Base-by-base conservation (phyloP, 176 grass and related monocot genomes). In the Cocos nucifera region DNA sequence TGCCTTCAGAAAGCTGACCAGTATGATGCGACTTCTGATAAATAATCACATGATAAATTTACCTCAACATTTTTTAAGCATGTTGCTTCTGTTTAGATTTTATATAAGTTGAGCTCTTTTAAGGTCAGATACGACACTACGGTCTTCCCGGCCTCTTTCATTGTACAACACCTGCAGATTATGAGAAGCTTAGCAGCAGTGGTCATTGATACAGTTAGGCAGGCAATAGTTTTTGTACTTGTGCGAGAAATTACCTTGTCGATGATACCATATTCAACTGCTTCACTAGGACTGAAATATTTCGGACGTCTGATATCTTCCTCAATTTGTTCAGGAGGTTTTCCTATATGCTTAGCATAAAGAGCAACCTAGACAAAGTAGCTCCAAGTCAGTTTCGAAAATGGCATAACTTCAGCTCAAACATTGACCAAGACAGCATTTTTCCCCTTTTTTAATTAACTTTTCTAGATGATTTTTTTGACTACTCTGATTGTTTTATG, bases 231-330 rank as follows among this genome's bases (percentile, higher is more conserved):
- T 23, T 29, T 18, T 75, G 67, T 35, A 4, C 32, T 69, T 12
- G 10, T 25, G 12, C 3, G 24, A 20, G 14, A 44, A 44, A 54
- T 25, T 81, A 91, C 93, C 78, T 97, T 97, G 58, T 97, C 87
- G 17, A 97, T 97, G 54, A 97, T 83, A 17, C 92, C 87, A 10
- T 88, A 97, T 79, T 91, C 79, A 58, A 97, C 59, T 52, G 92
- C 92, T 76, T 97, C 84, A 8, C 78, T 77, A 4, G 92, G 92
- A 66, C 84, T 91, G 27, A 97, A 97, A 81, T 97, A 91, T 71
- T 97, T 97, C 2, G 93, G 93, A 19, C 73, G 81, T 26, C 69
- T 85, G 55, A 88, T 91, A 60, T 88, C 93, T 64, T 29, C 73
- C 30, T 83, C 93, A 10, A 91, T 88, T 71, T 82, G 79, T 70